These are phyloP conservation scores for Tilletiaria anomala DNA, from an alignment of 1,284 basidiomycete genomes.

Conservation along the genomic window DNA sequence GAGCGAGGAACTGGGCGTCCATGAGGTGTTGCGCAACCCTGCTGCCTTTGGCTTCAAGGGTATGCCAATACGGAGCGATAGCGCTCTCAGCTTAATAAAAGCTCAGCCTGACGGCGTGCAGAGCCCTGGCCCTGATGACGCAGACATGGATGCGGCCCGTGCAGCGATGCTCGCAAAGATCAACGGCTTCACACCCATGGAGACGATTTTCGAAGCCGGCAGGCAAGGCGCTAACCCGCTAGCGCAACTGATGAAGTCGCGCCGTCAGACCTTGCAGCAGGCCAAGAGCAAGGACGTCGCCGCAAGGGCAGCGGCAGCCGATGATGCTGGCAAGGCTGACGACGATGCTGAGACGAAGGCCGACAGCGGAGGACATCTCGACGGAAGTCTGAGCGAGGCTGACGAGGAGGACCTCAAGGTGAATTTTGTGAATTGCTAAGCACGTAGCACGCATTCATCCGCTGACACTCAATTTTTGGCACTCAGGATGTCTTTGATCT, in stretches of 20 bases:
- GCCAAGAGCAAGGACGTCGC: too few species aligned
- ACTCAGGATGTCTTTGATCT: slow-evolving; percentile 1
- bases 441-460: not conserved
- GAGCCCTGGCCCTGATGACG: not conserved
- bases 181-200: slow-evolving; percentile 65
- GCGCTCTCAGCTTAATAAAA: too few species aligned
- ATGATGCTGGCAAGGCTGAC: slow-evolving; percentile 16
- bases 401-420: slow-evolving; percentile 54
- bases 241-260: slow-evolving; percentile 63
- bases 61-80: too few species aligned
- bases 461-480: not conserved
- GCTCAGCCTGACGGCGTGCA: not conserved
- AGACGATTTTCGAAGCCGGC: slow-evolving; percentile 86
- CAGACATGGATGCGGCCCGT: slow-evolving; percentile 47
- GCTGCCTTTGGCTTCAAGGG: slow-evolving; percentile 16
- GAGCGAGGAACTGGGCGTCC: slow-evolving; percentile 53
- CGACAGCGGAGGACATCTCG: slow-evolving; percentile 12
- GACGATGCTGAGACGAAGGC: not conserved
- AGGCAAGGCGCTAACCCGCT: slow-evolving; percentile 50
- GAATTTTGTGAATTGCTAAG: not conserved
- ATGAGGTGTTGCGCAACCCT: slow-evolving; percentile 48
- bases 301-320: too few species aligned
- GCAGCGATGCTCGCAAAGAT: slow-evolving; percentile 60
- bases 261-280: slow-evolving; percentile 66
- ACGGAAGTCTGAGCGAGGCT: too few species aligned